These are phyloP conservation scores for Camelina laxa DNA, from an alignment of 345 rosid species.

Conservation along the genomic window DNA sequence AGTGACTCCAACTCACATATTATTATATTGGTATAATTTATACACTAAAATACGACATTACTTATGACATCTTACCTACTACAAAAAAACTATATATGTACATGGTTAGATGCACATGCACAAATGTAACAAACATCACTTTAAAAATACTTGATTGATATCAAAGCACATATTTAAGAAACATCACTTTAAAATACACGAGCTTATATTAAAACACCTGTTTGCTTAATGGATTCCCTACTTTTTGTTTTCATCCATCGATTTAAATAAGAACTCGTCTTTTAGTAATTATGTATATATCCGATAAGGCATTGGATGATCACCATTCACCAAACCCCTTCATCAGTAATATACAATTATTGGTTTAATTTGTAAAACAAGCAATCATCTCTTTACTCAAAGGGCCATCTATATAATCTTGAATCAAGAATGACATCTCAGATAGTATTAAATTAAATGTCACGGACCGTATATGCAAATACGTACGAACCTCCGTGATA, in stretches of 20 bases:
- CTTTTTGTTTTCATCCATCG: slow-evolving; percentile 12
- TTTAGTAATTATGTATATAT: background rate
- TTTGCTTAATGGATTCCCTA: slow-evolving; percentile 12
- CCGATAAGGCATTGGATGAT: slow-evolving; percentile 25
- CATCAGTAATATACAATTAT: slow-evolving; percentile 1
- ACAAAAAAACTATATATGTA: background rate
- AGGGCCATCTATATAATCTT: background rate
- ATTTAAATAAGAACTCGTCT: background rate
- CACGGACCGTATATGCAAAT: slow-evolving; percentile 26
- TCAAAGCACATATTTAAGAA: background rate
- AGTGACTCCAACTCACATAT: slow-evolving; percentile 28
- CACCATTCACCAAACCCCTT: slow-evolving; percentile 13
- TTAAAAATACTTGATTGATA: background rate
- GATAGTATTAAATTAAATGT: slow-evolving; percentile 11
- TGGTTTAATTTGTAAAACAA: slow-evolving; percentile 17
- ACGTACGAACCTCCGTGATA: slow-evolving; percentile 41
- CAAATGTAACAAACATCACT: background rate
- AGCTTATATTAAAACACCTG: background rate
- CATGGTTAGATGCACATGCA: slow-evolving; percentile 24
- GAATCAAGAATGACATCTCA: slow-evolving; percentile 15
- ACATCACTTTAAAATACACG: background rate
- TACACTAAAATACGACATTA: slow-evolving; percentile 26
- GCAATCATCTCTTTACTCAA: slow-evolving; percentile 28
- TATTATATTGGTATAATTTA: slow-evolving; percentile 9
- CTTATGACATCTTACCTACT: slow-evolving; percentile 39